phyloP scores from a whole-genome alignment of 2,329 filamentous ascomycete genomes.

The Pestalotiopsis sp. region DNA sequence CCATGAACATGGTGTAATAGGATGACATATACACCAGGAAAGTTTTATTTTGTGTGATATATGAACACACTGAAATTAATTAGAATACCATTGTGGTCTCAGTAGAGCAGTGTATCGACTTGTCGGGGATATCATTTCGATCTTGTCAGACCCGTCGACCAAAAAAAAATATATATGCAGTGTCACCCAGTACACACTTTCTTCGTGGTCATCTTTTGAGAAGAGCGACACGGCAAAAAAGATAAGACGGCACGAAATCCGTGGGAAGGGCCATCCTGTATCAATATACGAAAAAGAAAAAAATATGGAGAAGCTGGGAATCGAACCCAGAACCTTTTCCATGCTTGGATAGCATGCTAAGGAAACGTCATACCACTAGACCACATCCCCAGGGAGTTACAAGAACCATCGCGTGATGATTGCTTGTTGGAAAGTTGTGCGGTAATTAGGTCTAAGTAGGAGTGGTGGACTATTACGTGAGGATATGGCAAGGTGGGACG shows the following conservation, averaged over 20 bases:
- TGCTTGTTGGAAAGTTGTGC: neutral
- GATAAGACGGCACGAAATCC: too few relatives aligned
- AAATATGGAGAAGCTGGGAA: slow-evolving; percentile 17
- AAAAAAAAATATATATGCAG: too few relatives aligned
- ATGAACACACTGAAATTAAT: too few relatives aligned
- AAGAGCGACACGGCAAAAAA: too few relatives aligned
- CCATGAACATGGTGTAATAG: neutral
- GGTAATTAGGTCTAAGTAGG: neutral
- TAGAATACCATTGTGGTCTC: too few relatives aligned
- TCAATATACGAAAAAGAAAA: neutral
- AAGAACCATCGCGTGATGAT: neutral
- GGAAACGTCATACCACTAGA: slow-evolving; percentile 18
- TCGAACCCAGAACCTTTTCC: slow-evolving; percentile 19
- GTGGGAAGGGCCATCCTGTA: too few relatives aligned
- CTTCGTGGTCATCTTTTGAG: too few relatives aligned
- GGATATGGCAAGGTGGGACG: neutral
- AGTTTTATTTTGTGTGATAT: too few relatives aligned
- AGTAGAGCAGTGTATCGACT: too few relatives aligned
- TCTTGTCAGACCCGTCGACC: too few relatives aligned
- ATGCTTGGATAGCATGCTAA: slow-evolving; percentile 15
- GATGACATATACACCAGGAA: neutral
- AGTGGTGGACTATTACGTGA: neutral
- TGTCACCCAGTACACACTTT: too few relatives aligned
- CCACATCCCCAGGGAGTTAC: slow-evolving; percentile 5
- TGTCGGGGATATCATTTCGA: too few relatives aligned